A percentile compares a stretch with the other conserved stretches of the same genome.
Evolutionary conservation across 768 basidiomycete species (phyloP).

Genomic region (Exsudoporus frostii): DNA sequence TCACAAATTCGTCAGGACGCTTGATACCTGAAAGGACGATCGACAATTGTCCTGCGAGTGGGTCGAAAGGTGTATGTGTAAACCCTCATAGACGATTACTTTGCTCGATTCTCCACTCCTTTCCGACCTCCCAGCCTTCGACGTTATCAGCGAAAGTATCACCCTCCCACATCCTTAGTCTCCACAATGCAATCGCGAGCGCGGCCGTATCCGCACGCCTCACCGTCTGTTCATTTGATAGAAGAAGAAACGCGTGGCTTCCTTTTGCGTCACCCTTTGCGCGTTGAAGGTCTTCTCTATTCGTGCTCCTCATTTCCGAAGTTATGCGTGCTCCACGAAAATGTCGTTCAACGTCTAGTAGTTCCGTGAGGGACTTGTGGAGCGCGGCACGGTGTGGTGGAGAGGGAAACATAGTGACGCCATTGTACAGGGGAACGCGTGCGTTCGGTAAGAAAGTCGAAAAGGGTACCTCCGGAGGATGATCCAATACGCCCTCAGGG

Average conservation of each 20-base stretch:
- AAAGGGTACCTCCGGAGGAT: conserved; percentile 5
- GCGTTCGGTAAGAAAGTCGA: conserved; percentile 30
- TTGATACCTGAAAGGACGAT: background rate
- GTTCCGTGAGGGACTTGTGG: conserved; percentile 42
- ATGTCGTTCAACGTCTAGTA: conserved; percentile 48
- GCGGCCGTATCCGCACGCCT: conserved; percentile 58
- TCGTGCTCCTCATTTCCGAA: background rate
- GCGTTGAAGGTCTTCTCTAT: background rate
- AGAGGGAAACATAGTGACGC: conserved; percentile 59
- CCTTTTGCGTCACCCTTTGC: conserved; percentile 38
- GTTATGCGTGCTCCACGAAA: conserved; percentile 10
- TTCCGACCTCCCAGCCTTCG: conserved; percentile 38
- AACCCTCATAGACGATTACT: conserved; percentile 3
- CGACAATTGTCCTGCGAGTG: background rate
- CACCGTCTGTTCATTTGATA: conserved; percentile 47
- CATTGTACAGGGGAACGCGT: conserved; percentile 66
- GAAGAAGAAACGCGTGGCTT: conserved; percentile 70
- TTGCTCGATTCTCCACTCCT: conserved; percentile 23
- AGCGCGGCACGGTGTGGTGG: conserved; percentile 59
- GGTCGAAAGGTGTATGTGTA: background rate
- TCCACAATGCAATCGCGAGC: conserved; percentile 73
- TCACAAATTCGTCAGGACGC: background rate
- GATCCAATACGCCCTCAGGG: background rate
- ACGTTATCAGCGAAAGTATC: conserved; percentile 20
- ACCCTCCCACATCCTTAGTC: conserved; percentile 74